Base-by-base conservation (phyloP, 768 basidiomycete species). In the Harrya chromipes region DNA sequence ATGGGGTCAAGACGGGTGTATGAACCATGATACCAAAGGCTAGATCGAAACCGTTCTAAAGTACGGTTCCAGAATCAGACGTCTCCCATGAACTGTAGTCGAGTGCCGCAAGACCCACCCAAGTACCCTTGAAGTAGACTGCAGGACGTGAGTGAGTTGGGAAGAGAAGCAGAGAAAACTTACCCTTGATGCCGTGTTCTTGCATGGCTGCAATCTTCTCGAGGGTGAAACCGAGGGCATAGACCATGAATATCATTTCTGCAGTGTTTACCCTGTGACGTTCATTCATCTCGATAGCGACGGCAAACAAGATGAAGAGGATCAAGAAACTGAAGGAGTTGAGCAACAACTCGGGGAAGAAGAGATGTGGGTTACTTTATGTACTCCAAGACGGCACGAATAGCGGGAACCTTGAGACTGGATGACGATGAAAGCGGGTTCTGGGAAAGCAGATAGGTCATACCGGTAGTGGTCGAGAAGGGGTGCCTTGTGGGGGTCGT, bases 151-250 rank as follows among this genome's bases (percentile, higher is more conserved):
- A 62, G 56, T 14, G 14, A 23, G 14, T 13, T n/a, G 21, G 40
- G 31, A 19, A 36, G 14, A 29, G 17, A 10, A 13, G 23, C 13
- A 3, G 12, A 16, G 20, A 42, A 40, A 20, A 36, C 64, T 35
- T 38, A 88, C 94, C 90, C 80, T 79, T 84, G 41, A 97, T 83
- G 4, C 94, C 94, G 63, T 93, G 93, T 65, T 97, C 94, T 64
- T 97, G 90, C 85, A 95, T 92, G 4, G 92, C 87, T 19, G 94
- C 94, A 9, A 94, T 72, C 65, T 93, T 95, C 64, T 97, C 94
- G 17, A 97, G 74, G 1, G 90, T 81, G 66, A 97, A 97, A 0
- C 94, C 94, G 57, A 84, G 70, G 2, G 80, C 76, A 61, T 85
- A 88, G 4, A 81, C 56, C 82, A 97, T 92, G 66, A 97, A 97